Percentiles rank a stretch among this genome's conserved stretches.
Conservation (phyloP, 345 rosid genomes). For the Euphorbia lathyris region DNA sequence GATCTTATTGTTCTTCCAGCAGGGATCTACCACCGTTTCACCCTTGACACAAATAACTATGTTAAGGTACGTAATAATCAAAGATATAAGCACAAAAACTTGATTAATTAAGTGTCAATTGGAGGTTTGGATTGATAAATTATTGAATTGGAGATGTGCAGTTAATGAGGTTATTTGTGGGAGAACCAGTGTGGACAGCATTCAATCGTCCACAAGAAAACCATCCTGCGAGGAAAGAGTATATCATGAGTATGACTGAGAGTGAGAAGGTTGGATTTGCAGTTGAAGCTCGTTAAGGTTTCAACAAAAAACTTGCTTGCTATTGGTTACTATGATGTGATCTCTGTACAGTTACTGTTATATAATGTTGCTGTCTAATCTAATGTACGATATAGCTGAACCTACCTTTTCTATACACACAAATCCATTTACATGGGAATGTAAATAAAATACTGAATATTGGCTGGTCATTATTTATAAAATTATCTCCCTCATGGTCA, state of each 20-base stretch:
- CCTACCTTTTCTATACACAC: neutral
- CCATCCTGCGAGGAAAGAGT: slow-evolving; percentile 72
- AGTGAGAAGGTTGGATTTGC: slow-evolving; percentile 37
- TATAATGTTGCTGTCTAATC: neutral
- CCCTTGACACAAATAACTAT: slow-evolving; percentile 74
- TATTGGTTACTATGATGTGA: neutral
- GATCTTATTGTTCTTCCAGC: slow-evolving; percentile 80
- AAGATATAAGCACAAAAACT: neutral
- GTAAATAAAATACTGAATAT: neutral
- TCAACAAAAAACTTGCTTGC: neutral
- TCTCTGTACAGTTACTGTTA: neutral
- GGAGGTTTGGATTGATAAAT: neutral
- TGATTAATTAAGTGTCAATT: slow-evolving; percentile 2
- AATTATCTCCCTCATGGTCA: too few relatives aligned
- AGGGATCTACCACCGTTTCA: slow-evolving; percentile 84
- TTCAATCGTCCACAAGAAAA: slow-evolving; percentile 83
- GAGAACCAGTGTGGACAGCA: slow-evolving; percentile 82
- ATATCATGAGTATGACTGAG: slow-evolving; percentile 39
- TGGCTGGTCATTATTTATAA: too few relatives aligned
- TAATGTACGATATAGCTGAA: neutral
- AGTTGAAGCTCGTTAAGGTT: slow-evolving; percentile 38
- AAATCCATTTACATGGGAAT: neutral
- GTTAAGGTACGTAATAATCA: slow-evolving; percentile 54
- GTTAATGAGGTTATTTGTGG: slow-evolving; percentile 86
- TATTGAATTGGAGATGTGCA: slow-evolving; percentile 27